Percentiles rank a stretch among this genome's conserved stretches.
Evolutionary conservation across 129 eudicot genomes (phyloP).

Genomic region (Dittrichia graveolens): DNA sequence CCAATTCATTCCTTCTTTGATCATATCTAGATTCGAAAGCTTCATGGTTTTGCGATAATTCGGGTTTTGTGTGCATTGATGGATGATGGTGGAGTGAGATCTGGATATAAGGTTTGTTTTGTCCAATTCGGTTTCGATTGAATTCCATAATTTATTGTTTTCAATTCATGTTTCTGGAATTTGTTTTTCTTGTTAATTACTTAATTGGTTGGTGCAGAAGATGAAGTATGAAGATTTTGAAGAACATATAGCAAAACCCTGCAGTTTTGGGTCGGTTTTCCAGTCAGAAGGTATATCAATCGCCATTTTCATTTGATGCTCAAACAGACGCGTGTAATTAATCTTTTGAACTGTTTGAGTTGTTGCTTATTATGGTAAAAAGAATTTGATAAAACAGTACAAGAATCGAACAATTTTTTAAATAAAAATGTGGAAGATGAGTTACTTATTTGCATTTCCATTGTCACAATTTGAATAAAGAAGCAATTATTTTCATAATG

Average conservation of each 20-base stretch:
- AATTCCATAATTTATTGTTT: not conserved
- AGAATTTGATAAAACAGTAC: not conserved
- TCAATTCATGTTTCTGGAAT: not conserved
- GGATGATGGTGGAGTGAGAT: constrained; percentile 24
- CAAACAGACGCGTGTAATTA: not conserved
- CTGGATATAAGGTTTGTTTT: constrained; percentile 35
- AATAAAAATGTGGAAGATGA: not conserved
- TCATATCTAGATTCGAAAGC: not conserved
- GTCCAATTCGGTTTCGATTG: constrained; percentile 14
- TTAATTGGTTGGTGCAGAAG: constrained; percentile 28
- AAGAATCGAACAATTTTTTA: not conserved
- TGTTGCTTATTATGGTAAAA: not conserved
- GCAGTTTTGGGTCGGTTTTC: constrained; percentile 16
- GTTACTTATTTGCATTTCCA: not conserved
- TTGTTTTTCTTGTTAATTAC: constrained; percentile 13
- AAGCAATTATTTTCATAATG: not conserved
- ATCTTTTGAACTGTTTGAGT: not conserved
- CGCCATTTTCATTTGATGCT: not conserved
- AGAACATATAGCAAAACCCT: constrained; percentile 12
- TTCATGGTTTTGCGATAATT: not conserved
- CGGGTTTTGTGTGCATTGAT: constrained; percentile 2
- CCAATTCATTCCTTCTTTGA: not conserved
- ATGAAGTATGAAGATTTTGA: constrained; percentile 32
- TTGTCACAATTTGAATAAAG: not conserved
- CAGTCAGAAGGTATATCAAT: constrained; percentile 14